A percentile compares a stretch with the other conserved stretches of the same genome.
phyloP scores from a whole-genome alignment of 192 early-diverging fungal genomes.

The Linderina pennispora region DNA sequence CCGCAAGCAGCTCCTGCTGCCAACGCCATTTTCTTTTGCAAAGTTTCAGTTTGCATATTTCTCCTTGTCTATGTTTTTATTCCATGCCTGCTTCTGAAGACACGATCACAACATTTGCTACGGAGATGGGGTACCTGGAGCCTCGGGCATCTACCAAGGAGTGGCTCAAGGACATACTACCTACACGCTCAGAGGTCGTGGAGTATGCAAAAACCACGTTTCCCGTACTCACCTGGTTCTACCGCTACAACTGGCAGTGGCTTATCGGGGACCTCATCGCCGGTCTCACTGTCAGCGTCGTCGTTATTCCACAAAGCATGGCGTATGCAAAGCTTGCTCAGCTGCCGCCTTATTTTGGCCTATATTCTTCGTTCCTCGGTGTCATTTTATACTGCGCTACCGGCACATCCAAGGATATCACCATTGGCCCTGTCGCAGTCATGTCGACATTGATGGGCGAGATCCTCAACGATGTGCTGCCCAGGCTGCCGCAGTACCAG shows the following conservation, averaged over 20 bases:
- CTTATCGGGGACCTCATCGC: conserved; percentile 51
- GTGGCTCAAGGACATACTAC: conserved; percentile 3
- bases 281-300: conserved; percentile 53
- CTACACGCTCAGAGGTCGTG: too few species aligned
- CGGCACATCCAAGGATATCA: conserved; percentile 56
- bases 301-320: conserved; percentile 54
- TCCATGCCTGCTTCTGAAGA: too few species aligned
- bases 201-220: too few species aligned
- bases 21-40: too few species aligned
- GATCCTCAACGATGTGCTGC: background rate
- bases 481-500: background rate
- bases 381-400: conserved; percentile 52
- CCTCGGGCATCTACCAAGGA: background rate
- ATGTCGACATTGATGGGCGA: conserved; percentile 60
- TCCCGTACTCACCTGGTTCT: background rate
- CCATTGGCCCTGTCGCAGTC: conserved; percentile 60
- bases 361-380: conserved; percentile 58
- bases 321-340: conserved; percentile 57
- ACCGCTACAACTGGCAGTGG: conserved; percentile 24
- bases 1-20: too few species aligned
- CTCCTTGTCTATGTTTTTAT: too few species aligned
- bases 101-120: too few species aligned
- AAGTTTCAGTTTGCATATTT: too few species aligned
- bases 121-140: background rate
- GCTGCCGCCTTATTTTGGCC: conserved; percentile 53